Base-by-base conservation (phyloP, 352 stramenopile genomes). In the Phytophthora lateralis region DNA sequence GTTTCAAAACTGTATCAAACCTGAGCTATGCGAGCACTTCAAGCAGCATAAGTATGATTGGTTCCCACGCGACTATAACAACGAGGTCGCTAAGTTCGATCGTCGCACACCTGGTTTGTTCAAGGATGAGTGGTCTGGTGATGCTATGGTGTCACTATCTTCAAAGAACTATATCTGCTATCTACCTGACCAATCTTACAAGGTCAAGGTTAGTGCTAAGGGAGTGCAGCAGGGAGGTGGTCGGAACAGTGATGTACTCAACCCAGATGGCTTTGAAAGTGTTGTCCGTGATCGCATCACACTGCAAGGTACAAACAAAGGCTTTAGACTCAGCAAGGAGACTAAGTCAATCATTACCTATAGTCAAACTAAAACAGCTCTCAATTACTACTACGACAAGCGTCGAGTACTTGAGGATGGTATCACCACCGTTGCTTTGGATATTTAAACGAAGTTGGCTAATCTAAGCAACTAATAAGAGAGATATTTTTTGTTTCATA, bases 381-480 rank as follows among this genome's bases (percentile, higher is more conserved):
- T 59, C 27, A 15, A n/a, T n/a, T 75, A 64, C 26, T 75, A 55
- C 17, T 73, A 69, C 26, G 66, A 71, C 34, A 75, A 75, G 55
- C 39, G 60, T 17, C 26, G 38, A 38, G 48, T 75, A 2, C 17
- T 67, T 10, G 41, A 12, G 34, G 66, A 75, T 63, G 66, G 66
- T 44, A 66, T 24, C 17, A 63, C 39, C n/a, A 47, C 49, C 6
- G 20, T 18, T 18, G 1, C 49, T n/a, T 24, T 56, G 18, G 35
- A 47, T 47, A 56, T 47, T 8, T 56, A 56, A n/a, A n/a, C n/a
- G n/a, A n/a, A n/a, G n/a, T n/a, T n/a, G n/a, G n/a, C n/a, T n/a
- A n/a, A n/a, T n/a, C n/a, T n/a, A n/a, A n/a, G n/a, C n/a, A n/a
- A n/a, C n/a, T n/a, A n/a, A n/a, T n/a, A n/a, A n/a, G n/a, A n/a